These are phyloP conservation scores for Rhynchospora tenuis DNA, from an alignment of 176 grass and related monocot genomes.

Conservation along the genomic window DNA sequence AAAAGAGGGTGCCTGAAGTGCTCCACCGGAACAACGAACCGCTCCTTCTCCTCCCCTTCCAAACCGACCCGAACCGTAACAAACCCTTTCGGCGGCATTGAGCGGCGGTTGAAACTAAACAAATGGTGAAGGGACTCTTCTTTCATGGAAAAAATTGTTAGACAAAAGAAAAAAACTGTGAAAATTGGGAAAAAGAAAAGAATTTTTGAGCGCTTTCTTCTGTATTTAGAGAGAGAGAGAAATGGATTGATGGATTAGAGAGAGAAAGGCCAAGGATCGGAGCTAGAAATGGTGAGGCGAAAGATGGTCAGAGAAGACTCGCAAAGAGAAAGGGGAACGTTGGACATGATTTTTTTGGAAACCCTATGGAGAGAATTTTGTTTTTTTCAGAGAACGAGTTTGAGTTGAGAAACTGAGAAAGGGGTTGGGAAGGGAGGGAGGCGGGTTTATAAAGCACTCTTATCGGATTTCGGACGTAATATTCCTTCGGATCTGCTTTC, in stretches of 20 bases:
- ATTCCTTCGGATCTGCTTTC: background rate
- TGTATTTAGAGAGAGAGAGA: background rate
- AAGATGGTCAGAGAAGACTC: constrained; percentile 44
- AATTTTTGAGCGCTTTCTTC: background rate
- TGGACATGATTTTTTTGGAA: constrained; percentile 29
- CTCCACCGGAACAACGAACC: constrained; percentile 67
- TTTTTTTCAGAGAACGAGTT: background rate
- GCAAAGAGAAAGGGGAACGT: constrained; percentile 35
- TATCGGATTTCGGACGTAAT: background rate
- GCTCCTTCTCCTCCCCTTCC: constrained; percentile 62
- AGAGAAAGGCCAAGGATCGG: constrained; percentile 47
- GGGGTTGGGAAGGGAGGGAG: background rate
- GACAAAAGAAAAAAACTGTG: background rate
- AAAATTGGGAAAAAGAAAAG: background rate
- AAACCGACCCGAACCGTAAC: constrained; percentile 61
- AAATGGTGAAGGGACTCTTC: background rate
- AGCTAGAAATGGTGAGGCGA: constrained; percentile 46
- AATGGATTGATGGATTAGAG: constrained; percentile 12
- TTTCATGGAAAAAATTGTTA: background rate
- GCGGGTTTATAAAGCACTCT: constrained; percentile 21
- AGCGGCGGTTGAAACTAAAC: constrained; percentile 8
- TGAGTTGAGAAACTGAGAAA: background rate
- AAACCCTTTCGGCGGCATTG: constrained; percentile 63
- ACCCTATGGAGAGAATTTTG: background rate
- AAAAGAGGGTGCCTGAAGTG: constrained; percentile 91